Conservation (phyloP, 805 yeast genomes). For the Wickerhamiella kurtzmanii region DNA sequence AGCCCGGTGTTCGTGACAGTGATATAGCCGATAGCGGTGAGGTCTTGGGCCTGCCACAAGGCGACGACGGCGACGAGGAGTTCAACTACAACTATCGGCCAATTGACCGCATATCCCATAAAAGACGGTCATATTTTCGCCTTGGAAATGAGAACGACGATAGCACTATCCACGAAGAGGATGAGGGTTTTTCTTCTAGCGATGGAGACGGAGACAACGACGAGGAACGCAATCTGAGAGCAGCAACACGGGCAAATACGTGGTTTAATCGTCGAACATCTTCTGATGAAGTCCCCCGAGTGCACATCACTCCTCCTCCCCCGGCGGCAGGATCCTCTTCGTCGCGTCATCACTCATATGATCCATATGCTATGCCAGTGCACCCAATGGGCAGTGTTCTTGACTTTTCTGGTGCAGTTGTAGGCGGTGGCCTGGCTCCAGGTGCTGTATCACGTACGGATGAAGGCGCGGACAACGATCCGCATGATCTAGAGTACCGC, state of each 20-base stretch:
- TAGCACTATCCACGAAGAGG: neutral
- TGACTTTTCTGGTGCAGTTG: constrained; percentile 19
- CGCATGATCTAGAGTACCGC: constrained; percentile 16
- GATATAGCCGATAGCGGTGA: neutral
- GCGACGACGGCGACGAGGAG: neutral
- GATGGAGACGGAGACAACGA: constrained; percentile 4
- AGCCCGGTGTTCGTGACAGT: too few species aligned
- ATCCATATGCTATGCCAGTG: constrained; percentile 1
- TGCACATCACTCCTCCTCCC: neutral
- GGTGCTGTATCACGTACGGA: constrained; percentile 17
- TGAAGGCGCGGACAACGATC: constrained; percentile 12
- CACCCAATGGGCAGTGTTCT: constrained; percentile 14
- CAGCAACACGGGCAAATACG: constrained; percentile 16
- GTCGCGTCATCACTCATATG: constrained; percentile 11
- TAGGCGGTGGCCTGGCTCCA: constrained; percentile 26
- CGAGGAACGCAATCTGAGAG: constrained; percentile 9
- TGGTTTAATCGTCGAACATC: constrained; percentile 16
- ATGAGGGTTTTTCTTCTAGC: constrained; percentile 1
- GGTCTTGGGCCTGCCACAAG: neutral
- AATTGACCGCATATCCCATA: neutral
- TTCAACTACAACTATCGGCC: neutral
- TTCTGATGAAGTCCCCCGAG: constrained; percentile 3
- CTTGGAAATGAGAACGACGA: neutral
- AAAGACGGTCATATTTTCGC: neutral
- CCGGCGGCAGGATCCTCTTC: constrained; percentile 4